phyloP scores from a whole-genome alignment of 768 basidiomycete genomes.

The Phylloporus sp. region DNA sequence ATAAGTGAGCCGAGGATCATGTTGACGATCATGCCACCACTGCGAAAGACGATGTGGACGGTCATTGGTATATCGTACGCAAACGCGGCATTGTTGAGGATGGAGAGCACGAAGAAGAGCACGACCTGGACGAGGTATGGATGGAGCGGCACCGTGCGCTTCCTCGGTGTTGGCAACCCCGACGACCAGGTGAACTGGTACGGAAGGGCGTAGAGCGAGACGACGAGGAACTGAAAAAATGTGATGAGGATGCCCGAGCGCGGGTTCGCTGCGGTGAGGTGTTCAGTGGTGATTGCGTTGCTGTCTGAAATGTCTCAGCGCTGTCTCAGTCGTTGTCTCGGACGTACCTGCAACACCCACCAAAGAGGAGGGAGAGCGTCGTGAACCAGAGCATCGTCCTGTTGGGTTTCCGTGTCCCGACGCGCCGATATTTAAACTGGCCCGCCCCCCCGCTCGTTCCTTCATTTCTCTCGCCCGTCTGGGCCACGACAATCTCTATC shows the following conservation, averaged over 20 bases:
- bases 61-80: slow-evolving; percentile 83
- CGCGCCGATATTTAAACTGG: slow-evolving; percentile 10
- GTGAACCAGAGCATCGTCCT: slow-evolving; percentile 17
- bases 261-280: slow-evolving; percentile 64
- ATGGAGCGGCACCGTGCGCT: slow-evolving; percentile 63
- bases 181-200: slow-evolving; percentile 43
- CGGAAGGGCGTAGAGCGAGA: slow-evolving; percentile 72
- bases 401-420: slow-evolving; percentile 30
- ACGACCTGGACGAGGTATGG: slow-evolving; percentile 78
- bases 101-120: slow-evolving; percentile 73
- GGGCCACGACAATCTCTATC: slow-evolving; percentile 28
- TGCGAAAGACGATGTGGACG: slow-evolving; percentile 92
- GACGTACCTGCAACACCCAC: slow-evolving; percentile 79
- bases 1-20: slow-evolving; percentile 76
- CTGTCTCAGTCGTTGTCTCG: neutral
- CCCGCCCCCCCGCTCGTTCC: slow-evolving; percentile 3
- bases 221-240: slow-evolving; percentile 77
- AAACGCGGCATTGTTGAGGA: slow-evolving; percentile 91
- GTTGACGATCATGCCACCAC: slow-evolving; percentile 80
- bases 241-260: slow-evolving; percentile 81
- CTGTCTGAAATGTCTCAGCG: slow-evolving; percentile 32
- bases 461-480: slow-evolving; percentile 14
- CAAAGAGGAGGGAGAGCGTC: slow-evolving; percentile 73
- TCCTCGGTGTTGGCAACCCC: slow-evolving; percentile 52
- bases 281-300: slow-evolving; percentile 77